Conservation (phyloP, 352 stramenopile species). For the Phytopythium helicoides region DNA sequence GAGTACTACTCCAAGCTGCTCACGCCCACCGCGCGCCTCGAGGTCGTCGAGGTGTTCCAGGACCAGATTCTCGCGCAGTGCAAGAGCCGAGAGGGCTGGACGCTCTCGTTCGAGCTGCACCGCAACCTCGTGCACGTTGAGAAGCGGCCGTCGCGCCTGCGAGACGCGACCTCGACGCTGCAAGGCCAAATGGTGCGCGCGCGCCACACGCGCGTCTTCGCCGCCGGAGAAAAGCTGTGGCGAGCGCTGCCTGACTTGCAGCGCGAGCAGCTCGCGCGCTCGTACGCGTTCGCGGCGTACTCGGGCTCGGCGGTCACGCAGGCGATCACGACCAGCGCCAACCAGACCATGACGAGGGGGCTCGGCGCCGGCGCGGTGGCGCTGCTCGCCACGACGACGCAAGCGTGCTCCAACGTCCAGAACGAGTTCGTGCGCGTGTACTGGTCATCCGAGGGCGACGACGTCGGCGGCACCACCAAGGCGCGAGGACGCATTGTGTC, state of each 20-base stretch:
- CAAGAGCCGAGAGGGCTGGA: slow-evolving; percentile 59
- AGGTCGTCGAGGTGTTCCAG: slow-evolving; percentile 62
- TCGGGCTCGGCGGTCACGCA: slow-evolving; percentile 41
- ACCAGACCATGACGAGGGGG: slow-evolving; percentile 32
- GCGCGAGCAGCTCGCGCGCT: slow-evolving; percentile 37
- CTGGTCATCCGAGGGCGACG: slow-evolving; percentile 36
- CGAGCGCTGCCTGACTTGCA: slow-evolving; percentile 33
- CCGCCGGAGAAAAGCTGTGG: slow-evolving; percentile 41
- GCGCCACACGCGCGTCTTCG: slow-evolving; percentile 39
- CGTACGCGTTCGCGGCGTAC: slow-evolving; percentile 44
- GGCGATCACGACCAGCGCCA: slow-evolving; percentile 31
- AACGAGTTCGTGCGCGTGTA: slow-evolving; percentile 56
- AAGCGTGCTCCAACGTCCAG: slow-evolving; percentile 43
- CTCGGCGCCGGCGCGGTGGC: slow-evolving; percentile 38
- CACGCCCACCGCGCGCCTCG: slow-evolving; percentile 37
- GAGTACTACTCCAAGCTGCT: slow-evolving; percentile 72
- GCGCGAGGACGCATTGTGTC: slow-evolving; percentile 50
- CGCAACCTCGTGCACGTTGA: slow-evolving; percentile 67
- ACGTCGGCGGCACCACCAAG: slow-evolving; percentile 33
- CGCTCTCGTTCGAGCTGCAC: slow-evolving; percentile 59
- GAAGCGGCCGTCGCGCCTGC: slow-evolving; percentile 51
- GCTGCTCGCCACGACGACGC: slow-evolving; percentile 32
- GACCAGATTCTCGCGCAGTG: slow-evolving; percentile 61
- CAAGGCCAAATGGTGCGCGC: slow-evolving; percentile 51
- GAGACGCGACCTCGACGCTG: slow-evolving; percentile 49